Evolutionary conservation across 352 stramenopile genomes (phyloP).

Genomic region (Globisporangium uncinulatum): DNA sequence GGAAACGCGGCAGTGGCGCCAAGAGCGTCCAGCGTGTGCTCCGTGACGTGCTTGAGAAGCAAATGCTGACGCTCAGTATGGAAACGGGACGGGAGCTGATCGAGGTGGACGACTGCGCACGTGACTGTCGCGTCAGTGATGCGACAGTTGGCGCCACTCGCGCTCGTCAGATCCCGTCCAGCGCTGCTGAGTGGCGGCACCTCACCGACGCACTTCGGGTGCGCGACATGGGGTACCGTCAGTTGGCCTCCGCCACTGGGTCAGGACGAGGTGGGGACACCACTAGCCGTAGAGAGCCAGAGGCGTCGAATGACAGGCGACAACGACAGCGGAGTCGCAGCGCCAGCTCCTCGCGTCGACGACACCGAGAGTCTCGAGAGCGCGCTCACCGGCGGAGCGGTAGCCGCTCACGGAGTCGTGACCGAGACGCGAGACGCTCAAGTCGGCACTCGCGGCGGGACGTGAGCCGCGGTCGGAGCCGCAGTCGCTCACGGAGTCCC

Average conservation of each 20-base stretch:
- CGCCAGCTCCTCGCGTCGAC: background rate
- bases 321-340: background rate
- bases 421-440: background rate
- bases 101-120: background rate
- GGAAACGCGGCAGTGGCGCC: slow-evolving; percentile 27
- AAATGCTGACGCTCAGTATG: slow-evolving; percentile 53
- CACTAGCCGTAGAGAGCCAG: background rate
- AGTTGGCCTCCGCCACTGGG: background rate
- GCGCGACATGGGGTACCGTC: slow-evolving; percentile 14
- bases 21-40: slow-evolving; percentile 34
- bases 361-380: background rate
- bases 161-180: background rate
- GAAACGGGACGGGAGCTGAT: slow-evolving; percentile 31
- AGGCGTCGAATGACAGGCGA: background rate
- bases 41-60: slow-evolving; percentile 58
- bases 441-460: background rate
- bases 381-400: background rate
- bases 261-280: background rate
- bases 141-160: background rate
- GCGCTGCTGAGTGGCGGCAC: slow-evolving; percentile 8
- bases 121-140: background rate
- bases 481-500: slow-evolving; percentile 4
- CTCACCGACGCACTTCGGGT: slow-evolving; percentile 15
- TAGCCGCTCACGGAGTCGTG: slow-evolving; percentile 2
- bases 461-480: slow-evolving; percentile 4